Evolutionary conservation across 1,284 basidiomycete species (phyloP).

Genomic region (Phylloporus gajari): DNA sequence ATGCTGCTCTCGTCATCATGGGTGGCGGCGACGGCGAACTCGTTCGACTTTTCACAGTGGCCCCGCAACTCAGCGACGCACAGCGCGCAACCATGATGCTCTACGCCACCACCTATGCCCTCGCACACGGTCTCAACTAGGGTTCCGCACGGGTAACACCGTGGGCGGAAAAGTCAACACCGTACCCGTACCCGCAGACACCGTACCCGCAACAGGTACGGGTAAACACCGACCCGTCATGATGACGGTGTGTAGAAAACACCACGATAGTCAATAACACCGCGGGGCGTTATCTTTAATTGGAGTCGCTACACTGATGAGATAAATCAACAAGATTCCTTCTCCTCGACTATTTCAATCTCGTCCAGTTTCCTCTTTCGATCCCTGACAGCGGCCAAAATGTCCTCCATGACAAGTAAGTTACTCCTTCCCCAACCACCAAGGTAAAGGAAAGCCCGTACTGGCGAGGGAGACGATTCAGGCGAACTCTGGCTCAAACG

Average conservation of each 20-base stretch:
- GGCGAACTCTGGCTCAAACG: conserved; percentile 78
- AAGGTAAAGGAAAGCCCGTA: no score
- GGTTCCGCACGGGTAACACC: conserved; percentile 7
- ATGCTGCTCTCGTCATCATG: not conserved
- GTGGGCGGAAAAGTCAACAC: not conserved
- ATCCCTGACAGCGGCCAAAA: no score
- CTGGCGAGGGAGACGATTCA: conserved; percentile 36
- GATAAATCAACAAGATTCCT: not conserved
- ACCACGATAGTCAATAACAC: no score
- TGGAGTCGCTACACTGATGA: not conserved
- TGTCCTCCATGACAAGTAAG: no score
- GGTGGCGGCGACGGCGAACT: conserved; percentile 30
- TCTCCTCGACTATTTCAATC: not conserved
- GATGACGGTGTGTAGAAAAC: not conserved
- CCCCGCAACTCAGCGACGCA: conserved; percentile 69
- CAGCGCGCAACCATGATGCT: conserved; percentile 72
- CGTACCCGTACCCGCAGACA: conserved; percentile 8
- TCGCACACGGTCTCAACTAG: conserved; percentile 83
- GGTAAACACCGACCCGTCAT: conserved; percentile 7
- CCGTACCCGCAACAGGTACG: conserved; percentile 1
- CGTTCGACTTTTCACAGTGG: conserved; percentile 70
- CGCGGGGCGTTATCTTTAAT: not conserved
- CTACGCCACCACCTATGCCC: conserved; percentile 82
- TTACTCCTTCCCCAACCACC: no score
- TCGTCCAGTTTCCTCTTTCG: no score